Base-by-base conservation (phyloP, 2,329 filamentous ascomycete species). In the Clarireedia hainanense region DNA sequence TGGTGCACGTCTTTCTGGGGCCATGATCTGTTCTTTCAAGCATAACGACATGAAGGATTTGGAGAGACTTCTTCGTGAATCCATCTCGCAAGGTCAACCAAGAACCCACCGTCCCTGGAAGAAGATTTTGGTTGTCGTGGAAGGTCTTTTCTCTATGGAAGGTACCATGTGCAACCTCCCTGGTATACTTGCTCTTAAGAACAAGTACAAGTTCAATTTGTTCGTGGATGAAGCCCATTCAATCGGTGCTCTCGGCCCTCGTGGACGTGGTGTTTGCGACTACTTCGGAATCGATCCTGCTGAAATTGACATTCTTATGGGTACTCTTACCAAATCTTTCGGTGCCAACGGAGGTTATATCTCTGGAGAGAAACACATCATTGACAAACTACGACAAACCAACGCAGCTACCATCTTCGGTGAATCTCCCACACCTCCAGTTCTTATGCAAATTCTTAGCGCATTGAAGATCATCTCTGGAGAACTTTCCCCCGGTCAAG, bases 81-180 rank as follows among this genome's bases (percentile, higher is more conserved):
- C 85, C 62, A 97, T 99, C 69, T 91, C 92, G 14, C 92, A 97
- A 73, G 94, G 94, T 46, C 94, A 99, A 70, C 94, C 94, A 52
- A 88, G 94, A 63, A 99, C 92, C n/a, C 94, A 99, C 72, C 88
- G 94, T 30, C 94, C 94, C 1, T 99, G 94, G 94, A 96, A 95
- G 80, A 99, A 97, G 83, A 97, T 99, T 58, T 73, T 99, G 51
- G 89, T 99, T 46, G 91, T 92, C 39, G 89, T 99, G 39, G 94
- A 99, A 72, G 94, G 94, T 64, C 80, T 99, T 20, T 99, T 99
- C 78, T 97, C 92, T 1, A 99, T 99, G 94, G 94, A 99, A 75
- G 94, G 94, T 49, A 96, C 91, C 63, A 95, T 99, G 89, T 94
- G 89, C 73, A 94, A 99, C 70, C 81, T 99, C n/a, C 94, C 94